Evolutionary conservation across 768 basidiomycete species (phyloP), one percentile per base, ranked within the genome.

Genomic region (Amanita thiersii): DNA sequence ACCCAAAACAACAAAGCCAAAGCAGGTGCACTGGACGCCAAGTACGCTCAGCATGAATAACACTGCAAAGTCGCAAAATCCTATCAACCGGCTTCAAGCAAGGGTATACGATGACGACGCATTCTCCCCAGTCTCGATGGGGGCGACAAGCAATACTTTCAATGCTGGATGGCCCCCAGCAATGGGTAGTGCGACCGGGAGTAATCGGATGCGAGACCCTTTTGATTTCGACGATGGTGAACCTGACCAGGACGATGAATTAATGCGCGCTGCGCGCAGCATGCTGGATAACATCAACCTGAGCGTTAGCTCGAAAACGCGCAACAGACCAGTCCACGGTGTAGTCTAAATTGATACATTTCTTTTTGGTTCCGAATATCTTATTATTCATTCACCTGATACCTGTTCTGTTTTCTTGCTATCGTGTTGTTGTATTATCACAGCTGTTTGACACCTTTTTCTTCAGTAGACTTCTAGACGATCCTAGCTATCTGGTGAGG

Each of bases 401-500:
- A 24, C 32, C 8, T 6, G 9, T 37, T 25, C 28, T 20, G 41
- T 26, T 43, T 25, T 29, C 42, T 37, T 37, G 34, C 33, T 43
- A 15, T 37, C 41, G 21, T 43, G 42, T 43, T 43, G 42, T 43
- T n/a, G n/a, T n/a, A n/a, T n/a, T n/a, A n/a, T n/a, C n/a, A n/a
- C n/a, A n/a, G n/a, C n/a, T n/a, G n/a, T n/a, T n/a, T n/a, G n/a
- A n/a, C n/a, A n/a, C n/a, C n/a, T n/a, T n/a, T n/a, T n/a, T n/a
- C n/a, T n/a, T n/a, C n/a, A n/a, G n/a, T n/a, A n/a, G n/a, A n/a
- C n/a, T n/a, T n/a, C n/a, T n/a, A n/a, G n/a, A n/a, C n/a, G n/a
- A n/a, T n/a, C n/a, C n/a, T n/a, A n/a, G n/a, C n/a, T n/a, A n/a
- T n/a, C n/a, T n/a, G n/a, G n/a, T n/a, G n/a, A n/a, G n/a, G n/a